Evolutionary conservation across 768 basidiomycete species (phyloP).

Genomic region (Termitomyces sp.): DNA sequence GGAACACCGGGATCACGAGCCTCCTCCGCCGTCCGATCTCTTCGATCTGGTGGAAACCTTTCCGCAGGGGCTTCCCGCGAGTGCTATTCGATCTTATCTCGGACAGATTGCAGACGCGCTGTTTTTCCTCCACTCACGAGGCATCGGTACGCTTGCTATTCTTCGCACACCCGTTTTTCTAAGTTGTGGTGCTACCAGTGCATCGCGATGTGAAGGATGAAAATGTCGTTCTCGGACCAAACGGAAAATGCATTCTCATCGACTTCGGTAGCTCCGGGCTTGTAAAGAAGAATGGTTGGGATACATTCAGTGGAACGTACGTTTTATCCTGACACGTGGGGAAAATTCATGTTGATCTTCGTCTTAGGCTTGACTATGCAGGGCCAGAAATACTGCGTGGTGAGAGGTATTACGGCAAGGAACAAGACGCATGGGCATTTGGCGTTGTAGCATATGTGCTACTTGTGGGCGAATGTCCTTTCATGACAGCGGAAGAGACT

Average conservation of each 20-base stretch:
- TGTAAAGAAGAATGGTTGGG: slow-evolving; percentile 83
- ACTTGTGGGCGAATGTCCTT: slow-evolving; percentile 88
- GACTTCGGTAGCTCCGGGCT: slow-evolving; percentile 95
- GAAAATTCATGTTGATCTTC: slow-evolving; percentile 10
- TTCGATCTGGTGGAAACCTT: slow-evolving; percentile 93
- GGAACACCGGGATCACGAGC: slow-evolving; percentile 49
- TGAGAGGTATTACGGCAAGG: slow-evolving; percentile 92
- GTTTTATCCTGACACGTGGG: slow-evolving; percentile 30
- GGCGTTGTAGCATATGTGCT: slow-evolving; percentile 97
- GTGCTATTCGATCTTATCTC: slow-evolving; percentile 76
- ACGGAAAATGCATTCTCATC: slow-evolving; percentile 87
- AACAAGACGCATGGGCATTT: slow-evolving; percentile 98
- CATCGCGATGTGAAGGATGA: slow-evolving; percentile 99
- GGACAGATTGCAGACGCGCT: slow-evolving; percentile 94
- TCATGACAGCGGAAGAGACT: slow-evolving; percentile 87
- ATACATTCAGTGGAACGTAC: slow-evolving; percentile 91
- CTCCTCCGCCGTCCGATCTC: slow-evolving; percentile 72
- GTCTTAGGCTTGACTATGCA: slow-evolving; percentile 81
- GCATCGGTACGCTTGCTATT: slow-evolving; percentile 65
- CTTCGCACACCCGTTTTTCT: background rate
- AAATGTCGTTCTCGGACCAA: slow-evolving; percentile 82
- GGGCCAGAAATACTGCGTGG: slow-evolving; percentile 95
- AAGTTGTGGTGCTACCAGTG: slow-evolving; percentile 43
- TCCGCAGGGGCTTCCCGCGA: slow-evolving; percentile 80
- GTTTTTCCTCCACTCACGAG: slow-evolving; percentile 84